These are phyloP conservation scores for Maudiozyma humilis DNA, from an alignment of 1,139 yeast species.

Conservation along the genomic window DNA sequence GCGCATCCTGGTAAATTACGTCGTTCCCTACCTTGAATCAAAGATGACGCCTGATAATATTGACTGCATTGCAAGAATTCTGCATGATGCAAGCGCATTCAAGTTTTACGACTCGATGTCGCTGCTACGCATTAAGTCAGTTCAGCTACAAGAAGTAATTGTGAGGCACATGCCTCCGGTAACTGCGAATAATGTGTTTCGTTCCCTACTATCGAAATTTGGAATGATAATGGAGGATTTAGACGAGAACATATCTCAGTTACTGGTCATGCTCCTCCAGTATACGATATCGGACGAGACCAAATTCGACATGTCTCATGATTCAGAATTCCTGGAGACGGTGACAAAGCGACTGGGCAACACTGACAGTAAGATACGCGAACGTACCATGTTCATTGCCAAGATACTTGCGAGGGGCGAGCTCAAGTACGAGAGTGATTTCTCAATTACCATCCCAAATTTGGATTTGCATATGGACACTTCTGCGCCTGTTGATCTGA, in stretches of 20 bases:
- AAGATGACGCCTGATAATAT: slow-evolving; percentile 12
- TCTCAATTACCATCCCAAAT: slow-evolving; percentile 21
- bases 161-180: slow-evolving; percentile 14
- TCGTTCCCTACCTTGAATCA: slow-evolving; percentile 25
- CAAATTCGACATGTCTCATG: slow-evolving; percentile 18
- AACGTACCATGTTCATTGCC: slow-evolving; percentile 35
- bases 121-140: slow-evolving; percentile 17
- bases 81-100: slow-evolving; percentile 14
- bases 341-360: slow-evolving; percentile 31
- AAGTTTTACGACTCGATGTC: slow-evolving; percentile 12
- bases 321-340: slow-evolving; percentile 26
- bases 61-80: slow-evolving; percentile 15
- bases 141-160: slow-evolving; percentile 21
- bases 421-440: slow-evolving; percentile 29
- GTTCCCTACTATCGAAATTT: slow-evolving; percentile 13
- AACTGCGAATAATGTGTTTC: slow-evolving; percentile 10
- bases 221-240: slow-evolving; percentile 9
- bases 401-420: slow-evolving; percentile 30
- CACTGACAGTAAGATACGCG: slow-evolving; percentile 25
- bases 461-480: slow-evolving; percentile 6
- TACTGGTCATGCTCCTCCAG: slow-evolving; percentile 22
- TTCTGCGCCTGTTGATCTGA: background rate
- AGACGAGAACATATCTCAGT: slow-evolving; percentile 18
- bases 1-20: slow-evolving; percentile 19
- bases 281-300: slow-evolving; percentile 11